Conservation (phyloP, 176 grass and related monocot genomes). For the Oryza meyeriana region DNA sequence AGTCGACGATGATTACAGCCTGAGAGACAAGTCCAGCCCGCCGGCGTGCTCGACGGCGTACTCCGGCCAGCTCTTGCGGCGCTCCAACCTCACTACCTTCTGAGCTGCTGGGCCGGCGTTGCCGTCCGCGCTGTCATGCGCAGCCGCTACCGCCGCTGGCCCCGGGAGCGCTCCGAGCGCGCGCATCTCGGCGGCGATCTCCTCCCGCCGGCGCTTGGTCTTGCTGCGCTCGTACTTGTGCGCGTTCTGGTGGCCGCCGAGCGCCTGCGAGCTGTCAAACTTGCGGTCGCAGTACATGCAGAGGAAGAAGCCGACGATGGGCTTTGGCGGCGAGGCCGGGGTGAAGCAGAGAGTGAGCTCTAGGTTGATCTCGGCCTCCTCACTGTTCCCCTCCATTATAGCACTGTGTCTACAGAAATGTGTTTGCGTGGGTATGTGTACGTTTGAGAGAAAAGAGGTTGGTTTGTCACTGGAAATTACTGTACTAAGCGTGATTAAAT, state of each 20-base stretch:
- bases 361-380: conserved; percentile 45
- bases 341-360: conserved; percentile 48
- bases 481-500: conserved; percentile 16
- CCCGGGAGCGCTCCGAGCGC: conserved; percentile 16
- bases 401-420: not conserved
- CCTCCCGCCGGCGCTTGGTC: conserved; percentile 50
- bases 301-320: conserved; percentile 63
- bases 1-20: conserved; percentile 28
- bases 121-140: too few species aligned
- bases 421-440: not conserved
- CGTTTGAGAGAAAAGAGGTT: not conserved
- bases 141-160: not conserved
- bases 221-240: conserved; percentile 92
- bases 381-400: conserved; percentile 40
- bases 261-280: conserved; percentile 89
- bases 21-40: conserved; percentile 51
- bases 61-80: not conserved
- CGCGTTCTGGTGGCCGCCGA: conserved; percentile 95
- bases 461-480: conserved; percentile 19
- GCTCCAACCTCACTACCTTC: too few species aligned
- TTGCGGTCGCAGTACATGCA: conserved; percentile 87
- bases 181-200: conserved; percentile 38
- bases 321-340: conserved; percentile 47
- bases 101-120: too few species aligned
- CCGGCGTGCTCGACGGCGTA: not conserved